Conservation (phyloP, 2,329 filamentous ascomycete species). For the Alternaria tenuissima region DNA sequence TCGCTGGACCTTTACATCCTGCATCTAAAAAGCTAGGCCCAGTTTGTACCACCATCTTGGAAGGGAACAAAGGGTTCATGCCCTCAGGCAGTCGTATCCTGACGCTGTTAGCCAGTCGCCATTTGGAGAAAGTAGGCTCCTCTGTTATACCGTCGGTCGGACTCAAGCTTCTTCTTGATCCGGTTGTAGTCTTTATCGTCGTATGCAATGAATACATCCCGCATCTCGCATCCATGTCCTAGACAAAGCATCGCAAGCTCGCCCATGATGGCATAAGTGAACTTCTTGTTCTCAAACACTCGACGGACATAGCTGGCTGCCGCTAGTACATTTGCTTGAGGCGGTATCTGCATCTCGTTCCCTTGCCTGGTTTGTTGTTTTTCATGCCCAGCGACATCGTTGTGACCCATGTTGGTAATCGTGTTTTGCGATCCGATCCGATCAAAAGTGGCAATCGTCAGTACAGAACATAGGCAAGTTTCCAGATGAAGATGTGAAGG, state of each 20-base stretch:
- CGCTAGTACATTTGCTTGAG: conserved; percentile 38
- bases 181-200: conserved; percentile 42
- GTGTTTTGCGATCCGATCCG: conserved; percentile 16
- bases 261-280: conserved; percentile 42
- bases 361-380: conserved; percentile 31
- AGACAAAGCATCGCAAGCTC: conserved; percentile 45
- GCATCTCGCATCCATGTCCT: conserved; percentile 41
- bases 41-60: conserved; percentile 42
- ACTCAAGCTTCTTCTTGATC: conserved; percentile 39
- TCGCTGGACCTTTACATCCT: conserved; percentile 35
- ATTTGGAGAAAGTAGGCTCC: too few relatives aligned
- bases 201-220: conserved; percentile 46
- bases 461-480: neutral
- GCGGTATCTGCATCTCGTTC: conserved; percentile 26
- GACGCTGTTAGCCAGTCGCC: conserved; percentile 19
- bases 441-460: neutral
- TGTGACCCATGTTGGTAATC: conserved; percentile 30
- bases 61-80: conserved; percentile 42
- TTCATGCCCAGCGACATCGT: conserved; percentile 35
- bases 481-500: neutral
- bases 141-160: conserved; percentile 36
- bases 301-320: conserved; percentile 38
- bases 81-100: conserved; percentile 40
- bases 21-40: conserved; percentile 42
- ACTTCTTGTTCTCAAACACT: conserved; percentile 44